Conservation (phyloP, 805 yeast species). For the Monosporozyma aerobia region DNA sequence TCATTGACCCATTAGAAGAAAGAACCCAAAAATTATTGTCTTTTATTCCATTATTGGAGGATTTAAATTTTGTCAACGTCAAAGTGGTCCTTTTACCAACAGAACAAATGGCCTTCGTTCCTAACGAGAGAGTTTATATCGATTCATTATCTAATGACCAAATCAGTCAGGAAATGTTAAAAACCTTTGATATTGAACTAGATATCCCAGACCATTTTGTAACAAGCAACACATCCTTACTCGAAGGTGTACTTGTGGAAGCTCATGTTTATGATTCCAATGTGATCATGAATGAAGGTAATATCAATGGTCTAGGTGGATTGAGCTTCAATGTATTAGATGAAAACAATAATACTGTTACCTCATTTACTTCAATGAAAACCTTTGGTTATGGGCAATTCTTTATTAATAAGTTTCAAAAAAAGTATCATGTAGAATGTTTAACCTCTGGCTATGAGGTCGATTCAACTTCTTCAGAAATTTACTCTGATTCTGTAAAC, state of each 20-base stretch:
- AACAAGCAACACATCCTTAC: slow-evolving; percentile 33
- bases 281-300: slow-evolving; percentile 13
- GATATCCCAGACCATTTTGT: slow-evolving; percentile 14
- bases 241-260: slow-evolving; percentile 55
- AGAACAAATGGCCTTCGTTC: slow-evolving; percentile 32
- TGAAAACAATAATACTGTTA: slow-evolving; percentile 13
- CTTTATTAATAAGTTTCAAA: slow-evolving; percentile 6
- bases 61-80: slow-evolving; percentile 43
- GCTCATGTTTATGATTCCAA: slow-evolving; percentile 51
- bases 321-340: slow-evolving; percentile 42
- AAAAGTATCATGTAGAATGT: slow-evolving; percentile 11
- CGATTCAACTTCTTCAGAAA: slow-evolving; percentile 15
- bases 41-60: slow-evolving; percentile 35
- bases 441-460: slow-evolving; percentile 18
- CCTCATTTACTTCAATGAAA: slow-evolving; percentile 66
- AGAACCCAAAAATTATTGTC: slow-evolving; percentile 54
- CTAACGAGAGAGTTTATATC: slow-evolving; percentile 49
- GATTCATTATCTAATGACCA: slow-evolving; percentile 24
- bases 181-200: slow-evolving; percentile 15
- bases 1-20: slow-evolving; percentile 68
- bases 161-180: slow-evolving; percentile 24
- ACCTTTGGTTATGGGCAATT: slow-evolving; percentile 80
- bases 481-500: slow-evolving; percentile 18
- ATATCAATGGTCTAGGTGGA: slow-evolving; percentile 34
- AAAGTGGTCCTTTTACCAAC: slow-evolving; percentile 54